Conservation (phyloP, 768 basidiomycete species). For the Hortiboletus campestris region DNA sequence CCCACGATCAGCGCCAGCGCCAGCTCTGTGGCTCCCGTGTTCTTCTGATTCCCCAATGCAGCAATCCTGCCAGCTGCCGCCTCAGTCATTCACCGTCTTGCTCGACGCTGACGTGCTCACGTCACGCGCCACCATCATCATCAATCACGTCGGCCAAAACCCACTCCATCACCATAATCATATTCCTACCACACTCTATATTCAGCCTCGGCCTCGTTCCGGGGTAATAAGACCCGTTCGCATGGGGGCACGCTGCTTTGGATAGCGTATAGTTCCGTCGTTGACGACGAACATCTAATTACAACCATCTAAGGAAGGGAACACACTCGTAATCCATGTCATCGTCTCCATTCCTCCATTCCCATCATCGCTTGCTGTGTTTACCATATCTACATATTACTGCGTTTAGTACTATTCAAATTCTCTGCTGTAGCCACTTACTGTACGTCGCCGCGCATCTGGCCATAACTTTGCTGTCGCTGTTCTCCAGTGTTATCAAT, state of each 20-base stretch:
- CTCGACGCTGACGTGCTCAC: constrained; percentile 2
- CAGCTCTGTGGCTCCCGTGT: constrained; percentile 50
- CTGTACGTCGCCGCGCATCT: background rate
- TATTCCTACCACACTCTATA: background rate
- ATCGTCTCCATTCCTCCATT: constrained; percentile 9
- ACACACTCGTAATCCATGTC: constrained; percentile 16
- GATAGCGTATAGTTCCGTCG: constrained; percentile 1
- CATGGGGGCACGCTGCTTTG: background rate
- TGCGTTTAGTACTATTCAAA: background rate
- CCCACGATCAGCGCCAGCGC: constrained; percentile 51
- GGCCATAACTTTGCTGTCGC: constrained; percentile 3
- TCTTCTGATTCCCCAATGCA: constrained; percentile 46
- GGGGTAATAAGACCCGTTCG: constrained; percentile 6
- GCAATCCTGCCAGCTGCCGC: background rate
- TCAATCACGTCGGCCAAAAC: background rate
- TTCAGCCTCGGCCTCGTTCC: constrained; percentile 3
- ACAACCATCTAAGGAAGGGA: constrained; percentile 18
- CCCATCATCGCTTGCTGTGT: background rate
- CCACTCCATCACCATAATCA: background rate
- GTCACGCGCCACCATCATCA: background rate
- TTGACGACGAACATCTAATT: constrained; percentile 17
- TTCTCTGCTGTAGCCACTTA: constrained; percentile 19
- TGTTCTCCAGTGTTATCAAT: background rate
- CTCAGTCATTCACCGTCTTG: background rate
- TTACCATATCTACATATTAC: constrained; percentile 2